Conservation (phyloP, 139 green algal species). For the Picochlorum sp. region DNA sequence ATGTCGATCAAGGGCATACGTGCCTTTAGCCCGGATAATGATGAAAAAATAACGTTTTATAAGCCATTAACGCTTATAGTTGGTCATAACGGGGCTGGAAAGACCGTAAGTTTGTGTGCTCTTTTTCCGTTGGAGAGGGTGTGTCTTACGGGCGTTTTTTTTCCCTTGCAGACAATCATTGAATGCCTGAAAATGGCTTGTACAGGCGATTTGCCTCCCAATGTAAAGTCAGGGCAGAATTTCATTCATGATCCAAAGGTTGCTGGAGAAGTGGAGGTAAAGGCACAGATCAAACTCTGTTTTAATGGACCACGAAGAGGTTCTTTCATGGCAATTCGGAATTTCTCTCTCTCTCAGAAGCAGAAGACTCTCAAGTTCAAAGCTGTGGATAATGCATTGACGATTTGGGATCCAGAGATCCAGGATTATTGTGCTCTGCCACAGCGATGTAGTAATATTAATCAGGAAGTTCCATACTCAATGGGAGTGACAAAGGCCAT, state of each 20-base stretch:
- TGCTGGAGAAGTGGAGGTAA: conserved; percentile 84
- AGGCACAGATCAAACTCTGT: conserved; percentile 93
- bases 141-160: neutral
- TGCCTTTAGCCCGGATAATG: conserved; percentile 85
- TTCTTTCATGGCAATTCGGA: conserved; percentile 72
- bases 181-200: conserved; percentile 92
- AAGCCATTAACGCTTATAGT: conserved; percentile 96
- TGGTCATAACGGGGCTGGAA: conserved; percentile 91
- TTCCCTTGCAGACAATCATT: conserved; percentile 87
- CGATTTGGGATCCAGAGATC: conserved; percentile 62
- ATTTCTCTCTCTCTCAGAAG: conserved; percentile 72
- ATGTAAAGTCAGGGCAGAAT: conserved; percentile 70
- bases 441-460: conserved; percentile 83
- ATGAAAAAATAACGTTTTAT: conserved; percentile 83
- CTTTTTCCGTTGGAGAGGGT: neutral
- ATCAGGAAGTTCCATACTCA: conserved; percentile 74
- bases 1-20: conserved; percentile 94
- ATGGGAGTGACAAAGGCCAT: conserved; percentile 93
- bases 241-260: conserved; percentile 94
- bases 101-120: conserved; percentile 71
- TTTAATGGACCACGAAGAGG: conserved; percentile 55
- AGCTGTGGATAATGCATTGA: conserved; percentile 63
- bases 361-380: conserved; percentile 73
- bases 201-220: conserved; percentile 92
- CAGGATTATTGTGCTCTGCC: conserved; percentile 55